A percentile compares a stretch with the other conserved stretches of the same genome.
phyloP scores from a whole-genome alignment of 805 yeast species.

The Candida lessepsii region DNA sequence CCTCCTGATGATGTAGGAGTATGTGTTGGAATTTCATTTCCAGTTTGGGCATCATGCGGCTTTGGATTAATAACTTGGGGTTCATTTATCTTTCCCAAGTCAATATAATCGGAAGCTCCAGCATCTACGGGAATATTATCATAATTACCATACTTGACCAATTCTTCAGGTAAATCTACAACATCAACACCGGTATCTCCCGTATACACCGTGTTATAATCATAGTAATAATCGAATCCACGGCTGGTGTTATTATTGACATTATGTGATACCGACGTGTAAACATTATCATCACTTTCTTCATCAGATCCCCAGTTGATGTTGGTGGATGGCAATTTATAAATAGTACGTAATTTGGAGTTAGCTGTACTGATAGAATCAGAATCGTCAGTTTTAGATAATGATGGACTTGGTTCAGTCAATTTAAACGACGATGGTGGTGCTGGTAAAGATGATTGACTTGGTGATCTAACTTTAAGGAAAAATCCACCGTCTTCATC shows the following conservation, averaged over 20 bases:
- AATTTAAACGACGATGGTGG: conserved; percentile 12
- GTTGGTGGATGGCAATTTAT: conserved; percentile 81
- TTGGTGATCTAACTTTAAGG: conserved; percentile 50
- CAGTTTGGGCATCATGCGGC: too few species aligned
- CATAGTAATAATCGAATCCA: conserved; percentile 77
- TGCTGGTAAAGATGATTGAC: conserved; percentile 27
- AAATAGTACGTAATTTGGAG: conserved; percentile 56
- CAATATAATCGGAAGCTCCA: conserved; percentile 1
- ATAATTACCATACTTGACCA: conserved; percentile 39
- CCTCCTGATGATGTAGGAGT: neutral
- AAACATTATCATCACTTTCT: conserved; percentile 55
- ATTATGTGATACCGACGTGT: conserved; percentile 63
- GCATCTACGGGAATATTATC: conserved; percentile 17
- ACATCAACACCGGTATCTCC: conserved; percentile 45
- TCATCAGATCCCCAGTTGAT: conserved; percentile 71
- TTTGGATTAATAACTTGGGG: too few species aligned
- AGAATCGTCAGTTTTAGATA: conserved; percentile 22
- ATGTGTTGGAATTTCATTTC: too few species aligned
- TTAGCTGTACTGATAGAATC: conserved; percentile 30
- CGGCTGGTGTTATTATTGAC: conserved; percentile 58
- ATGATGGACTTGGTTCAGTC: conserved; percentile 10
- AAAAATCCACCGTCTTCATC: conserved; percentile 73
- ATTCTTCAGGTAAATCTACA: conserved; percentile 48
- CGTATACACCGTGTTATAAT: conserved; percentile 74
- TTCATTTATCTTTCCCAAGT: conserved; percentile 1